phyloP scores from a whole-genome alignment of 1,284 basidiomycete genomes.

The Coriolopsis trogii region DNA sequence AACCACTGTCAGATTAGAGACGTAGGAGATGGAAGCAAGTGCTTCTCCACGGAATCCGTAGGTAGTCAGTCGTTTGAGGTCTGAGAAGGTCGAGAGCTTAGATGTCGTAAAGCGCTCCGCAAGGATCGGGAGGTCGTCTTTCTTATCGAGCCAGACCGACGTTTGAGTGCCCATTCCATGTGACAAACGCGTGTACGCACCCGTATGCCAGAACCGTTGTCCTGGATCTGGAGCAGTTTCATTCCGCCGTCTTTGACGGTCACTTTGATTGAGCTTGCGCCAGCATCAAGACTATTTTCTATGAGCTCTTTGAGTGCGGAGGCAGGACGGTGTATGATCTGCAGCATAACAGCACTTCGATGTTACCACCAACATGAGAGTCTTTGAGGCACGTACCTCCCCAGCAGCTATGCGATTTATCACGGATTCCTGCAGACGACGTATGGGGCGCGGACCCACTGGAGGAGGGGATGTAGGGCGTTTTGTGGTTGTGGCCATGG shows the following conservation, averaged over 20 bases:
- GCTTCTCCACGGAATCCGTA: slow-evolving; percentile 99
- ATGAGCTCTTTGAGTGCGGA: slow-evolving; percentile 97
- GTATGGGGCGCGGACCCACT: slow-evolving; percentile 56
- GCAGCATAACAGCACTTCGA: too few species aligned
- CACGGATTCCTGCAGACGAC: slow-evolving; percentile 70
- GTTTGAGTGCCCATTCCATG: too few species aligned
- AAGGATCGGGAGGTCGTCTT: slow-evolving; percentile 83
- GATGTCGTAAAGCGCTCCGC: slow-evolving; percentile 97
- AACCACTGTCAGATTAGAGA: slow-evolving; percentile 85
- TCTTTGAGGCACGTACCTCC: slow-evolving; percentile 50
- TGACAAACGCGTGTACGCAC: slow-evolving; percentile 48
- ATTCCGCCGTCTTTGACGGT: slow-evolving; percentile 95
- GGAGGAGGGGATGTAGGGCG: slow-evolving; percentile 18
- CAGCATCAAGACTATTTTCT: slow-evolving; percentile 95
- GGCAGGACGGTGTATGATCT: slow-evolving; percentile 96
- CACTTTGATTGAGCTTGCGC: slow-evolving; percentile 85
- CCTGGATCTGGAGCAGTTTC: slow-evolving; percentile 94
- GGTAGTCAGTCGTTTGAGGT: slow-evolving; percentile 84
- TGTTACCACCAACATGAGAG: too few species aligned
- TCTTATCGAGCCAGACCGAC: too few species aligned
- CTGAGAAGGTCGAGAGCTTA: slow-evolving; percentile 87
- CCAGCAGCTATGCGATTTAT: slow-evolving; percentile 86
- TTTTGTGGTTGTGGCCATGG: slow-evolving; percentile 9
- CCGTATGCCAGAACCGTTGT: slow-evolving; percentile 94
- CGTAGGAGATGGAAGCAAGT: slow-evolving; percentile 94